phyloP scores from a whole-genome alignment of 768 basidiomycete genomes.

The Sutorius australiensis region DNA sequence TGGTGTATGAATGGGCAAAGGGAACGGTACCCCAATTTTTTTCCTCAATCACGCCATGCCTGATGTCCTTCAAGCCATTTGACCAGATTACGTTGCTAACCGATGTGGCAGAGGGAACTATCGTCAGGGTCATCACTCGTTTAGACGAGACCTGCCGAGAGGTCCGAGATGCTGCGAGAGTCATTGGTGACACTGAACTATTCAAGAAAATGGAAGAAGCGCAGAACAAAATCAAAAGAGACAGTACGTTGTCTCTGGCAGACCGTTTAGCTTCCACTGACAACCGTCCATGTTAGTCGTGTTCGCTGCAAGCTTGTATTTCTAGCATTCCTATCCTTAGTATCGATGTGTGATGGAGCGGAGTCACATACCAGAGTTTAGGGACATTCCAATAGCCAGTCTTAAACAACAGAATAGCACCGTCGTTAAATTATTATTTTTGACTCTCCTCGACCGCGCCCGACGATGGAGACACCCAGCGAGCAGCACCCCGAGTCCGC shows the following conservation, averaged over 20 bases:
- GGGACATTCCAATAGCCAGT: constrained; percentile 21
- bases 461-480: constrained; percentile 12
- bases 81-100: constrained; percentile 90
- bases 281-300: constrained; percentile 49
- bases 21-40: constrained; percentile 74
- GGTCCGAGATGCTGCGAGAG: constrained; percentile 93
- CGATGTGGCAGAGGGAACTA: constrained; percentile 94
- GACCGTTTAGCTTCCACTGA: constrained; percentile 1
- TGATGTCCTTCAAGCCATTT: constrained; percentile 66
- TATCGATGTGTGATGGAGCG: background rate
- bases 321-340: constrained; percentile 38
- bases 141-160: constrained; percentile 97
- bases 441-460: background rate
- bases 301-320: constrained; percentile 85
- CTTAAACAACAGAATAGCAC: background rate
- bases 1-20: constrained; percentile 98
- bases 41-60: background rate
- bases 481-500: background rate
- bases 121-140: constrained; percentile 93
- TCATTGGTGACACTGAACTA: constrained; percentile 92
- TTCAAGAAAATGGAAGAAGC: constrained; percentile 99
- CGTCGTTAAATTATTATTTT: constrained; percentile 1
- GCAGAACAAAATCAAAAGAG: constrained; percentile 90
- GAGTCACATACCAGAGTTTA: background rate
- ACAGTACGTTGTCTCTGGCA: constrained; percentile 61